phyloP scores from a whole-genome alignment of 257 asterid species.

The Misopates orontium region DNA sequence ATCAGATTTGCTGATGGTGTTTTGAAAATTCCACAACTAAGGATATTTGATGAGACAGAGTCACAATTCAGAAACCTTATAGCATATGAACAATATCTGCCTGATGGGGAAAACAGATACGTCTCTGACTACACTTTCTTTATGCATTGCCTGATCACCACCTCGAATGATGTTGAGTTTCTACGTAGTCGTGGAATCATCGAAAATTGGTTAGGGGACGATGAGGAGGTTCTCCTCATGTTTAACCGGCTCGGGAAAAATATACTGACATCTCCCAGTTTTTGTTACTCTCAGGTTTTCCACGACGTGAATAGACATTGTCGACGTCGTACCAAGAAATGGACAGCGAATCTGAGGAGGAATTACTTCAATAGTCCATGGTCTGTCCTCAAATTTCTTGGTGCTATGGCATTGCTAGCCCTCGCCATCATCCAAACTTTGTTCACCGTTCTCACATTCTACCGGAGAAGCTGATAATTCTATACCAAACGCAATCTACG shows the following conservation, averaged over 20 bases:
- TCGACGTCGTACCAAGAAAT: not conserved
- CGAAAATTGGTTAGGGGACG: constrained; percentile 14
- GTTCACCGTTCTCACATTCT: constrained; percentile 5
- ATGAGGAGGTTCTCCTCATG: constrained; percentile 5
- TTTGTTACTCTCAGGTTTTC: constrained; percentile 12
- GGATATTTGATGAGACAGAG: constrained; percentile 23
- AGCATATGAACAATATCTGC: constrained; percentile 24
- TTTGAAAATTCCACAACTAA: constrained; percentile 10
- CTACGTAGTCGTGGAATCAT: constrained; percentile 12
- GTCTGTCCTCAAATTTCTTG: constrained; percentile 7
- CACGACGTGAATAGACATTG: not conserved
- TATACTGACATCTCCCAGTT: not conserved
- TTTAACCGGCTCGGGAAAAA: constrained; percentile 19
- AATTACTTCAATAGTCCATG: constrained; percentile 22
- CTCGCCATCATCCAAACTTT: constrained; percentile 7
- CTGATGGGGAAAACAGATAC: not conserved
- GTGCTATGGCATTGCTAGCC: not conserved
- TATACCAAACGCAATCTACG: too few relatives aligned
- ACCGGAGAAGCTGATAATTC: not conserved
- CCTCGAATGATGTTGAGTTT: constrained; percentile 3
- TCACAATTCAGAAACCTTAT: constrained; percentile 20
- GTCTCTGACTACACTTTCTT: constrained; percentile 14
- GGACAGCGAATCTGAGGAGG: constrained; percentile 16
- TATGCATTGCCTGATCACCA: constrained; percentile 11
- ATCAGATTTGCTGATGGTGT: not conserved